Conservation (phyloP, 1,284 basidiomycete genomes). For the Ganoderma lucidum region DNA sequence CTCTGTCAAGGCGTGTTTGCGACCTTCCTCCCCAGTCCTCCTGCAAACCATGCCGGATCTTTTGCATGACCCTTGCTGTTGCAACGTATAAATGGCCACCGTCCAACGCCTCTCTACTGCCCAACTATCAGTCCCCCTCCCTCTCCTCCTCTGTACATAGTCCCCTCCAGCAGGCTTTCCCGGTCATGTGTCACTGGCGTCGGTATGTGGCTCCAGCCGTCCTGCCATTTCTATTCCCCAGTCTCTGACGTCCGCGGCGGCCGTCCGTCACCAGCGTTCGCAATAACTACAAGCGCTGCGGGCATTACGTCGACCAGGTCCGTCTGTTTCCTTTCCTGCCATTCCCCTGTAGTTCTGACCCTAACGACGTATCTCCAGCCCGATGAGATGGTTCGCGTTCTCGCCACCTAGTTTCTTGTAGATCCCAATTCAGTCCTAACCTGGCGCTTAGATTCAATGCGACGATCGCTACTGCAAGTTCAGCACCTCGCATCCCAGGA, state of each 20-base stretch:
- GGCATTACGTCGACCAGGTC: slow-evolving; percentile 65
- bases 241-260: slow-evolving; percentile 19
- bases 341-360: slow-evolving; percentile 22
- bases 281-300: slow-evolving; percentile 62
- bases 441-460: slow-evolving; percentile 57
- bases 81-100: slow-evolving; percentile 34
- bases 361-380: slow-evolving; percentile 48
- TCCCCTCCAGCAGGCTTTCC: slow-evolving; percentile 21
- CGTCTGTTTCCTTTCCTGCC: slow-evolving; percentile 34
- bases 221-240: slow-evolving; percentile 14
- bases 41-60: slow-evolving; percentile 35
- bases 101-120: slow-evolving; percentile 19
- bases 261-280: slow-evolving; percentile 51
- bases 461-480: slow-evolving; percentile 73
- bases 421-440: slow-evolving; percentile 34
- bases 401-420: slow-evolving; percentile 28
- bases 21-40: slow-evolving; percentile 26
- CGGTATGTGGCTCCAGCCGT: slow-evolving; percentile 50
- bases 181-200: slow-evolving; percentile 64
- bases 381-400: slow-evolving; percentile 58
- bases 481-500: slow-evolving; percentile 64
- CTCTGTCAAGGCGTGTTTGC: slow-evolving; percentile 23
- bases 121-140: slow-evolving; percentile 29
- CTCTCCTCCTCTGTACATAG: slow-evolving; percentile 32
- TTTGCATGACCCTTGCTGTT: slow-evolving; percentile 25